Percentiles rank a stretch among this genome's conserved stretches.
These are phyloP conservation scores for Sarocladiaceae sp. DNA, from an alignment of 2,329 filamentous ascomycete genomes.

Conservation along the genomic window DNA sequence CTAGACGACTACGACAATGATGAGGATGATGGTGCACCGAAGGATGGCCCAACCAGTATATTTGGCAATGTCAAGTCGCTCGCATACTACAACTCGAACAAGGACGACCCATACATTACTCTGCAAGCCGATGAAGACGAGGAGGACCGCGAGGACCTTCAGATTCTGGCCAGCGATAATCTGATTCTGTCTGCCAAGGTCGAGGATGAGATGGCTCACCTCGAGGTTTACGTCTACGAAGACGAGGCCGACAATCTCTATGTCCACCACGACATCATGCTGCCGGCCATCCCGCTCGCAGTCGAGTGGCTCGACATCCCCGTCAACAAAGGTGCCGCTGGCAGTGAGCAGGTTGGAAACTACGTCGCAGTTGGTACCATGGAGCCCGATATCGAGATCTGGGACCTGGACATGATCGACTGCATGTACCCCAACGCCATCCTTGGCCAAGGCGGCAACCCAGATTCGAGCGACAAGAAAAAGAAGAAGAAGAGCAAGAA, in stretches of 20 bases:
- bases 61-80: conserved; percentile 93
- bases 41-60: conserved; percentile 73
- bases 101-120: conserved; percentile 95
- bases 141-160: conserved; percentile 87
- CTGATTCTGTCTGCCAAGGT: conserved; percentile 87
- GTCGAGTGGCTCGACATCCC: conserved; percentile 93
- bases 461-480: conserved; percentile 22
- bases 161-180: conserved; percentile 90
- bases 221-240: conserved; percentile 97
- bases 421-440: conserved; percentile 98
- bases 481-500: conserved; percentile 73
- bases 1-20: conserved; percentile 94
- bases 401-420: conserved; percentile 93
- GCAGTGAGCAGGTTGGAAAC: conserved; percentile 67
- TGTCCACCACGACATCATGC: conserved; percentile 98
- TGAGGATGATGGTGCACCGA: conserved; percentile 44
- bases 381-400: conserved; percentile 97
- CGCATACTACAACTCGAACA: conserved; percentile 88
- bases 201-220: conserved; percentile 92
- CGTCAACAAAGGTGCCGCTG: conserved; percentile 62
- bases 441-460: conserved; percentile 64
- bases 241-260: conserved; percentile 94
- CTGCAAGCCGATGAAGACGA: conserved; percentile 68
- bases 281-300: conserved; percentile 90
- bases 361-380: conserved; percentile 95